Base-by-base conservation (phyloP, 2,329 filamentous ascomycete species). In the Pseudopyricularia javanii region DNA sequence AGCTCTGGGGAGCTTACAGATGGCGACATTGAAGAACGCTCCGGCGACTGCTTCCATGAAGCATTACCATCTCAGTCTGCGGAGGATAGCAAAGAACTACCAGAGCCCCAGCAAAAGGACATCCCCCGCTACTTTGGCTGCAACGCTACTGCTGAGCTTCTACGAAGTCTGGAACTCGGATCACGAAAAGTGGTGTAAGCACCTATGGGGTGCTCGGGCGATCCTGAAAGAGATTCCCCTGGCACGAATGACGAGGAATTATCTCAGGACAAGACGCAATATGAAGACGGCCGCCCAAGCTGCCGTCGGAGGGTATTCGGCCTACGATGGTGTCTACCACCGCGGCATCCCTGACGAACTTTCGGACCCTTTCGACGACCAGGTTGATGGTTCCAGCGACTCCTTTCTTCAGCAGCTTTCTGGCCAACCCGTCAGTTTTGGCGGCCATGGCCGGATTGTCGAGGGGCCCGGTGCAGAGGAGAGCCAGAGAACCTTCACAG, bases 161-260 rank as follows among this genome's bases (percentile, higher is more conserved):
- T 97, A 95, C 62, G 93, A 97, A 65, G 88, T 96, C 17, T 93
- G 91, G 83, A 86, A 86, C 34, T 91, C 90, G 22, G 91, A 98
- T 59, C 91, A 97, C 61, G 83, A 86, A 53, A 95, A 95, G 65
- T 98, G 93, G 93, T 93, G 88, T 62, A 91, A 87, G 56, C 93
- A 97, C 68, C 73, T 97, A 35, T 81, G 88, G 49, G 93, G 93
- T 12, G 88, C 89, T 9, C 83, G 85, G 40, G 85, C 91, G 57
- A 75, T 97, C 30, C 76, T 97, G 26, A 79, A 80, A 51, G 91
- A 97, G 63, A 86, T 94, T 43, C 85, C 93, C 50, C 87, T 90
- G 56, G 76, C 77, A 9, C 76, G 80, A 2, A 85, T 91, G 72
- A 88, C 86, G 0, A 79, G 79, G 54, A 77, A 83, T 53, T 82